These are phyloP conservation scores for Aspergillus sparsus DNA, from an alignment of 495 filamentous ascomycete species.

Conservation along the genomic window DNA sequence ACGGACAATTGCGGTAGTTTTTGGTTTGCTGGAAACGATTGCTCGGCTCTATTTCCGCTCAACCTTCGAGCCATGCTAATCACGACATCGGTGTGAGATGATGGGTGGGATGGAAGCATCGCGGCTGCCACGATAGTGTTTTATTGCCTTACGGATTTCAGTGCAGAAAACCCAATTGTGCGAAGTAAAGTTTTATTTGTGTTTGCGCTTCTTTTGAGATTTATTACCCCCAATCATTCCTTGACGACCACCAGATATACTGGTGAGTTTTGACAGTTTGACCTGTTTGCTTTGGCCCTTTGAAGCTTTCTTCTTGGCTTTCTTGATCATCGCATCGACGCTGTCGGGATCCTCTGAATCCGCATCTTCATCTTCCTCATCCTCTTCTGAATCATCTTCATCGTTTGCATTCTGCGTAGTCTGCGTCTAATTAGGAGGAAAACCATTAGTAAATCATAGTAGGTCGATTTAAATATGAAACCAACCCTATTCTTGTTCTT, in stretches of 20 bases:
- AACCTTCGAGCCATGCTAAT: not conserved
- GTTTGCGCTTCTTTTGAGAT: slow-evolving; percentile 47
- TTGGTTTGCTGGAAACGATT: too few relatives aligned
- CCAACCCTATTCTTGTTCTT: slow-evolving; percentile 34
- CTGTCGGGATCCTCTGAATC: slow-evolving; percentile 9
- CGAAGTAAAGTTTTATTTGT: slow-evolving; percentile 23
- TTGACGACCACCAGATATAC: slow-evolving; percentile 39
- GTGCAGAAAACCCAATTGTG: not conserved
- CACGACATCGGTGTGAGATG: not conserved
- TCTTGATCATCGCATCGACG: slow-evolving; percentile 21
- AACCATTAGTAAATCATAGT: slow-evolving; percentile 1
- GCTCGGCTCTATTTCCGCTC: too few relatives aligned
- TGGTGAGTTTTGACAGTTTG: slow-evolving; percentile 32
- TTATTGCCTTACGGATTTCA: not conserved
- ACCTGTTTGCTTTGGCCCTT: slow-evolving; percentile 20
- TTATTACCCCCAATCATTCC: slow-evolving; percentile 21
- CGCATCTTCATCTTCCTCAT: slow-evolving; percentile 21
- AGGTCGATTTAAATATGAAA: not conserved
- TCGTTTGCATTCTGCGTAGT: slow-evolving; percentile 16
- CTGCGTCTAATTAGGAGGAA: too few relatives aligned
- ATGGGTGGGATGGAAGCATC: not conserved
- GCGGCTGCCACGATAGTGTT: not conserved
- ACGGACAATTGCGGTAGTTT: too few relatives aligned
- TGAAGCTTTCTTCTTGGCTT: slow-evolving; percentile 20
- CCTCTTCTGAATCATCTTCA: slow-evolving; percentile 19